phyloP scores from a whole-genome alignment of 495 filamentous ascomycete species.

The Oleoguttula mirabilis region DNA sequence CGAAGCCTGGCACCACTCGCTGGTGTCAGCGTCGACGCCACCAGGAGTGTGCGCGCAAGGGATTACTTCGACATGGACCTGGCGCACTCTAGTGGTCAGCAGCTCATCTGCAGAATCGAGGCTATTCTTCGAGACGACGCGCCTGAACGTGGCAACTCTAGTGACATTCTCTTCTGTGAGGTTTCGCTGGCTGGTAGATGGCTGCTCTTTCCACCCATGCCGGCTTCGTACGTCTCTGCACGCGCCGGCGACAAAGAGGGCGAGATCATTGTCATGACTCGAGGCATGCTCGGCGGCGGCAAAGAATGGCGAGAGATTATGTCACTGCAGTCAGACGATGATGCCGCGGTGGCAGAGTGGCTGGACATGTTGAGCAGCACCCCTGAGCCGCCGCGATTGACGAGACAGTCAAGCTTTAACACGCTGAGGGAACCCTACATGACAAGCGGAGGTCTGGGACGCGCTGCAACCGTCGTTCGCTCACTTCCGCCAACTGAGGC shows the following conservation, averaged over 20 bases:
- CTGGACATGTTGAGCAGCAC: constrained; percentile 63
- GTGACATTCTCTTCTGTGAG: constrained; percentile 85
- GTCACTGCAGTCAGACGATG: constrained; percentile 54
- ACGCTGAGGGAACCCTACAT: constrained; percentile 4
- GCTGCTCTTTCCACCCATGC: constrained; percentile 80
- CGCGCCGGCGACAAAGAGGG: constrained; percentile 57
- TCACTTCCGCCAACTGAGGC: constrained; percentile 44
- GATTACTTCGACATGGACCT: constrained; percentile 82
- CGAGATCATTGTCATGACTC: constrained; percentile 75
- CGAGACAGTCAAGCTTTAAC: constrained; percentile 25
- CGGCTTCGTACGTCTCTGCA: constrained; percentile 58
- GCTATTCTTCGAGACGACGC: constrained; percentile 71
- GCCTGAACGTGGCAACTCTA: constrained; percentile 40
- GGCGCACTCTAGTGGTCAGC: constrained; percentile 77
- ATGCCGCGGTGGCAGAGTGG: constrained; percentile 77
- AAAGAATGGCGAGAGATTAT: constrained; percentile 73
- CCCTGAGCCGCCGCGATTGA: constrained; percentile 57
- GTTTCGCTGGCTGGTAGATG: constrained; percentile 63
- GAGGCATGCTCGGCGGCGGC: constrained; percentile 43
- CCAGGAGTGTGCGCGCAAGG: constrained; percentile 67
- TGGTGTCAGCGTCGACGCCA: constrained; percentile 57
- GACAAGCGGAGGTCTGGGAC: neutral
- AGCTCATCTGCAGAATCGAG: constrained; percentile 81
- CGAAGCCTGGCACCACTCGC: constrained; percentile 57
- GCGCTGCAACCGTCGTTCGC: constrained; percentile 25